phyloP scores from a whole-genome alignment of 306 rosid species.

The Prunus davidiana region DNA sequence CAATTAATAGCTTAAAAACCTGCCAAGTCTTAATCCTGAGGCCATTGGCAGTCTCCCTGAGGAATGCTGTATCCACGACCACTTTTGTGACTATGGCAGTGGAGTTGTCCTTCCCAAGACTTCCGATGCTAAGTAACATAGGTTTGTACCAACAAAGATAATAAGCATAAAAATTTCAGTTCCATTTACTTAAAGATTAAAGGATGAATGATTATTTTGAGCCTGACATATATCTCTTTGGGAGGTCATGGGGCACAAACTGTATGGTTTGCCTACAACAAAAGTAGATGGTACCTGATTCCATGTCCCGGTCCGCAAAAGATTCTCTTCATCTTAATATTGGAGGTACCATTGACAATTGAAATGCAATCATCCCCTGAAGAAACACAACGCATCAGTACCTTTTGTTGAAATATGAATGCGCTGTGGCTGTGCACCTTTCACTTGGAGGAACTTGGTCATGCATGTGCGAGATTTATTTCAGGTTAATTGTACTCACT shows the following conservation, averaged over 20 bases:
- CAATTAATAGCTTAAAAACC: slow-evolving; percentile 36
- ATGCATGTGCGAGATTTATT: not conserved
- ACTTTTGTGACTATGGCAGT: slow-evolving; percentile 76
- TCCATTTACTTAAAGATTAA: not conserved
- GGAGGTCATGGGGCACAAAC: slow-evolving; percentile 1
- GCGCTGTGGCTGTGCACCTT: not conserved
- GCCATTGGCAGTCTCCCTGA: slow-evolving; percentile 77
- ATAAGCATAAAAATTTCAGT: not conserved
- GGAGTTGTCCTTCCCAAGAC: slow-evolving; percentile 96
- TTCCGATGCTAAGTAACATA: slow-evolving; percentile 67
- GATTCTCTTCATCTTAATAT: slow-evolving; percentile 87
- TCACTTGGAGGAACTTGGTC: not conserved
- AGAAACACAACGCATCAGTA: slow-evolving; percentile 14
- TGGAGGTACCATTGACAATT: slow-evolving; percentile 89
- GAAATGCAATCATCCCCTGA: slow-evolving; percentile 98
- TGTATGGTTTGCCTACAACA: not conserved
- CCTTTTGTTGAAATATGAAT: not conserved
- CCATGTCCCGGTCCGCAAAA: slow-evolving; percentile 98
- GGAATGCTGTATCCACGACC: slow-evolving; percentile 80
- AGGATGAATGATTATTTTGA: not conserved
- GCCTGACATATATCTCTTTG: not conserved
- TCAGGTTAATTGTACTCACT: not conserved
- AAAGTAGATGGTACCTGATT: slow-evolving; percentile 60
- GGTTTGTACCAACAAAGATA: not conserved
- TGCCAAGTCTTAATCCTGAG: slow-evolving; percentile 98